These are phyloP conservation scores for Periconia macrospinosa DNA, from an alignment of 2,329 filamentous ascomycete genomes.

Conservation along the genomic window DNA sequence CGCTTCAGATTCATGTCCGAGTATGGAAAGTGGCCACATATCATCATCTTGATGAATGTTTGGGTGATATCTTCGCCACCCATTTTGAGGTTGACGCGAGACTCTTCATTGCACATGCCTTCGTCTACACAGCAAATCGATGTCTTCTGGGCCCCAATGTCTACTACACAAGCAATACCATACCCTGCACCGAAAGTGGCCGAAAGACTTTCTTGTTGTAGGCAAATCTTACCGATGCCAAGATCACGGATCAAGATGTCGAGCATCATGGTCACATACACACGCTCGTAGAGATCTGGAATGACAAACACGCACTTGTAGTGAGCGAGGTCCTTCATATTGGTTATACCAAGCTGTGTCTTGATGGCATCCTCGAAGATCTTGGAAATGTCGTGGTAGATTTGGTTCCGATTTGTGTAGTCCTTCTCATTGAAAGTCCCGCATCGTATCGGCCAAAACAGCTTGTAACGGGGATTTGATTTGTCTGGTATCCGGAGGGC, in stretches of 20 bases:
- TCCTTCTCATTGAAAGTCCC: constrained; percentile 91
- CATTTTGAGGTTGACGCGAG: constrained; percentile 90
- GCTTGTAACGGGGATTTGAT: constrained; percentile 84
- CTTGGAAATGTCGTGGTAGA: constrained; percentile 84
- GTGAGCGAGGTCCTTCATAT: constrained; percentile 79
- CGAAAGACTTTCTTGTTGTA: constrained; percentile 94
- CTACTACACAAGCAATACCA: constrained; percentile 90
- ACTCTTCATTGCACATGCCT: constrained; percentile 92
- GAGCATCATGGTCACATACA: constrained; percentile 81
- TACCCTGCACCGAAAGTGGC: constrained; percentile 95
- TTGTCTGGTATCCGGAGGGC: constrained; percentile 87
- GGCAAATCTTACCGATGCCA: constrained; percentile 84
- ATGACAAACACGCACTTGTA: constrained; percentile 98
- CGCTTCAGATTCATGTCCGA: constrained; percentile 88
- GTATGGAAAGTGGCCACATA: constrained; percentile 94
- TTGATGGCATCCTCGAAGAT: constrained; percentile 85
- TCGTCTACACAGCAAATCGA: constrained; percentile 97
- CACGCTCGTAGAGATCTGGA: constrained; percentile 93
- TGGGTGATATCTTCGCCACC: constrained; percentile 92
- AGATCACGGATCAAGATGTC: constrained; percentile 87
- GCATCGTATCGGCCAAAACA: constrained; percentile 87
- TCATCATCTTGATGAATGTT: constrained; percentile 96
- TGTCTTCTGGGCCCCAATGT: constrained; percentile 96
- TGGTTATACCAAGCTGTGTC: constrained; percentile 76
- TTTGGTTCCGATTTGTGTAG: constrained; percentile 75